Evolutionary conservation across 352 stramenopile genomes (phyloP), one percentile per base, ranked within the genome.

Genomic region (Pythium biforme): DNA sequence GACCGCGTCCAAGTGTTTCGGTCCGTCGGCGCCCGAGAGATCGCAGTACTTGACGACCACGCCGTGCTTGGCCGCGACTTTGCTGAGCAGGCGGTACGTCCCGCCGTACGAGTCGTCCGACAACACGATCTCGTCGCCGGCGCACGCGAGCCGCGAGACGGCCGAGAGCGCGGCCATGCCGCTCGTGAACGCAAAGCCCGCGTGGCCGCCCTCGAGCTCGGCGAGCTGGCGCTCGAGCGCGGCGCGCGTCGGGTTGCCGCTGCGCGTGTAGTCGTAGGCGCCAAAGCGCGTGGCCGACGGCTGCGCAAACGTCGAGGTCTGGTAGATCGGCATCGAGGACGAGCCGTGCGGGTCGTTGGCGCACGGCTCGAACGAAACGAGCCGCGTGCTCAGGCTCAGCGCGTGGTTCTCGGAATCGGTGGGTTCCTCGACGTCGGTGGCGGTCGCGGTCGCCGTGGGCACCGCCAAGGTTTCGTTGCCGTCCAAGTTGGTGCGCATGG

Each of bases 91-190:
- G 27, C 95, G 93, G 56, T 98, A 95, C 0, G 98, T 97, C 34
- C 97, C 97, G 54, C 98, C 97, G 75, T 99, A 99, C 22, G 96
- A 89, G 72, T 99, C 96, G 51, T 97, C 83, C 25, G 90, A 97
- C 27, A 98, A 63, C 25, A 99, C 69, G 41, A 99, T 90, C 51
- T 97, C 87, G 55, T 98, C 83, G n/a, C 94, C 94, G 1, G 79
- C 73, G 53, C 91, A 81, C 34, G 97, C 89, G 20, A 98, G 79
- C 34, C 97, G 82, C 45, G 86, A 92, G 47, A 99, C 83, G 5
- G 96, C 84, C 17, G 90, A 93, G n/a, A 96, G 82, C 17, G 96
- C 97, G 12, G 96, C 95, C 95, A 99, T 98, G 58, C 97, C 97
- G 25, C 90, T 98, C 0, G 95, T 96, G 69, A 97, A 97, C 19